Base-by-base conservation (phyloP, 306 rosid genomes). In the Prosopis cineraria region DNA sequence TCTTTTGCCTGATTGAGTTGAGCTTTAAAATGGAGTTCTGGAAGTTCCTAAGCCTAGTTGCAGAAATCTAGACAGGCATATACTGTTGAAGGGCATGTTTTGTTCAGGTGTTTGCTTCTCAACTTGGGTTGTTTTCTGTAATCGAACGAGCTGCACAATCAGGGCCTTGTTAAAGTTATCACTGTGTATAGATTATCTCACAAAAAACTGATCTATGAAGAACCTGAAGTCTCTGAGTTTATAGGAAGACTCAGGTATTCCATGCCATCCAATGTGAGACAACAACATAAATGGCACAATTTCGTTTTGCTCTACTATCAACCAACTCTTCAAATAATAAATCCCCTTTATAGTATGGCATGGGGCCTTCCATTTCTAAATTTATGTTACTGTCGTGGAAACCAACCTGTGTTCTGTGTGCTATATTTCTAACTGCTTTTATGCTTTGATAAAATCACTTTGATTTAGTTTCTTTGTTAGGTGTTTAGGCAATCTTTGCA, bases 381-480 rank as follows among this genome's bases (percentile, higher is more conserved):
- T 3, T 34, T 1, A 39, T 1, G 43, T 34, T 55, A 39, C 2
- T 39, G 14, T 59, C 43, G 70, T 33, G 48, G 50, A 39, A 2
- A 20, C 40, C 36, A 10, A 13, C 3, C 58, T 73, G 48, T 70
- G 12, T 47, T 73, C 27, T 66, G 47, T 78, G 39, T 76, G 50
- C 39, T 17, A 10, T 52, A 31, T 73, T 58, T 79, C 25, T 59
- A 5, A 0, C 53, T 30, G 22, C 29, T 19, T 70, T 78, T 67
- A 71, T 11, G 33, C 25, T 70, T 70, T 76, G 55, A 71, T 11
- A 44, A 31, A 27, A 80, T 40, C 67, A 40, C 31, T 14, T 8
- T 20, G 56, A 53, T 77, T 80, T 53, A 40, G 68, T 87, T 55
- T 81, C 81, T 73, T n/a, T n/a, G n/a, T n/a, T n/a, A n/a, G n/a